phyloP scores from a whole-genome alignment of 129 eudicot species.

The Daucus carota region DNA sequence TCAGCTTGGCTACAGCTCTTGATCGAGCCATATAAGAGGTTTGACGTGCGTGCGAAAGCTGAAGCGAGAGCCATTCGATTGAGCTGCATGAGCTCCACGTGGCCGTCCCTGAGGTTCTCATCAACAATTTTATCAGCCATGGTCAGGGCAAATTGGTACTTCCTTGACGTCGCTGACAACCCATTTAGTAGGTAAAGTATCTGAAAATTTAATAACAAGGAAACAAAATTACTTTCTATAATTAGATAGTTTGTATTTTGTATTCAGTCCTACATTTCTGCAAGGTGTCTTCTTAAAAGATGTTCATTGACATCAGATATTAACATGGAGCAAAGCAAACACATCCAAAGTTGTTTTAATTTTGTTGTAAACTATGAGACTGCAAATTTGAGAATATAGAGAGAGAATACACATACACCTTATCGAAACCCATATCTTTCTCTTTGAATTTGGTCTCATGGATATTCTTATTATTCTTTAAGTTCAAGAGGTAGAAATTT shows the following conservation, averaged over 20 bases:
- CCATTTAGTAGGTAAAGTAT: constrained; percentile 23
- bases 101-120: constrained; percentile 23
- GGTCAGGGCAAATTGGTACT: constrained; percentile 28
- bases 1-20: neutral
- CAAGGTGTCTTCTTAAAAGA: neutral
- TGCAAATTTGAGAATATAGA: neutral
- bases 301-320: neutral
- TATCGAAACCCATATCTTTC: neutral
- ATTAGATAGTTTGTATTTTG: neutral
- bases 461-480: no score
- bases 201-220: constrained; percentile 5
- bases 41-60: constrained; percentile 25
- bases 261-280: neutral
- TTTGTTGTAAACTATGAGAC: neutral
- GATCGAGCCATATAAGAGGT: constrained; percentile 20
- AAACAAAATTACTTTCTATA: neutral
- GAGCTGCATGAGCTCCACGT: constrained; percentile 21
- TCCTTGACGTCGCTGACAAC: constrained; percentile 32
- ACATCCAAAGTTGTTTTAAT: neutral
- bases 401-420: neutral
- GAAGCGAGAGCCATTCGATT: constrained; percentile 31
- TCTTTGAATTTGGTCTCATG: no score
- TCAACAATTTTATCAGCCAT: constrained; percentile 32
- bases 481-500: no score
- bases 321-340: neutral